Evolutionary conservation across 331 rosid species (phyloP), one percentile per base, ranked within the genome.

Genomic region (Spiraea crenata): DNA sequence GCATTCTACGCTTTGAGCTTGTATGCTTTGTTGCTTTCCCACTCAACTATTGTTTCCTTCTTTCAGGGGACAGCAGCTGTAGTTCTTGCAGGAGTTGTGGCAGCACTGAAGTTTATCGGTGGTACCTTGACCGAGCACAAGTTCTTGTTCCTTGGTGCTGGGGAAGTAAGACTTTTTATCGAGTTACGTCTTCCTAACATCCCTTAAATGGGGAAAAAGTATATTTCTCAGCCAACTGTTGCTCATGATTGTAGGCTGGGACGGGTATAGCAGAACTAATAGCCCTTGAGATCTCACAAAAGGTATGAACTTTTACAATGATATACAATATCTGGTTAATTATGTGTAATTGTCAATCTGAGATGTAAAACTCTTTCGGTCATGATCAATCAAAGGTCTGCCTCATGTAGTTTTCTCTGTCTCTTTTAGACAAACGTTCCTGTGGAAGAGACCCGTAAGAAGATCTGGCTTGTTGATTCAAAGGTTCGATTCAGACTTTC

Each of bases 201-300:
- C 63, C 19, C 9, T 49, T 49, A 39, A 47, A 31, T 31, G 67
- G n/a, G 60, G 15, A 42, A 44, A 69, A 59, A 9, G 2, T 16
- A 65, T 9, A 67, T 54, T 56, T 67, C 63, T 48, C 56, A 25
- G 56, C 35, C 14, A 42, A 14, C 39, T 52, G 50, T 71, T 34
- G 17, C 61, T 67, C 57, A n/a, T 67, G 73, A 70, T 79, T 79
- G 77, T 77, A 95, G 99, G 99, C 97, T 71, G 99, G 99, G 69
- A 93, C 99, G 25, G 97, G 97, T 64, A 93, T 91, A 79, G 99
- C 99, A 17, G 99, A 95, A 78, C 84, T 95, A 75, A 95, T 95
- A 72, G 99, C 99, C 63, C 97, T 89, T 82, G 96, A 95, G 90
- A 67, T 95, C 64, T 95, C 97, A 14, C 85, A 85, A 69, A 82